Evolutionary conservation across 768 basidiomycete species (phyloP), one percentile per base, ranked within the genome.

Genomic region (Peribolospora kevripleyi): DNA sequence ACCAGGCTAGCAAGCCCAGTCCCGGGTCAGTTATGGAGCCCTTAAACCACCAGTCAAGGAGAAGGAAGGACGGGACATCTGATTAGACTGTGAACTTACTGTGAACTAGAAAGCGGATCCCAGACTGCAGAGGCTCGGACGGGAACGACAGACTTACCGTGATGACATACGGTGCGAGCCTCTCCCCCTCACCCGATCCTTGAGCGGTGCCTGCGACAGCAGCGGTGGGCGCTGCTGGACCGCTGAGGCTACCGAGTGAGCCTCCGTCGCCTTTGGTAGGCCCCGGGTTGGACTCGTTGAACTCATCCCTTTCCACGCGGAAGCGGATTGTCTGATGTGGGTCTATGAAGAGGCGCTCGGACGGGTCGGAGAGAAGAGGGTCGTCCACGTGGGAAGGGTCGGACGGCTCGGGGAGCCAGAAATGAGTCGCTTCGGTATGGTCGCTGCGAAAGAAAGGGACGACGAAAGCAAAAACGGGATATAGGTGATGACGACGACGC

Each of bases 21-120:
- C 70, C 70, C 38, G 66, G 63, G 51, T 70, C 70, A 2, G 64
- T 62, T 51, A 70, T 69, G 8, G 69, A 67, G 4, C 61, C 66
- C 69, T 70, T 58, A 11, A 3, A 4, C 46, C n/a, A 37, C 54
- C 42, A n/a, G 49, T 42, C 39, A 13, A 14, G 3, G 42, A 46
- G 42, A 25, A 46, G 36, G 3, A 5, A n/a, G 39, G 8, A 25
- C 39, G 46, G 8, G 46, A 46, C 7, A 25, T 25, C 43, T 25
- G 25, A 25, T 25, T 25, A 45, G 10, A 8, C 6, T 6, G 40
- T 36, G 46, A 50, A 39, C 42, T 11, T 5, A 3, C 7, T 6
- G 54, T 4, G 14, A 36, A 5, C 42, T 55, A 10, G 37, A n/a
- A 42, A 4, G 13, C 38, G 46, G 25, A 42, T 41, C 25, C 7